Conservation (phyloP, 2,329 filamentous ascomycete genomes). For the Clonostachys rhizophaga region DNA sequence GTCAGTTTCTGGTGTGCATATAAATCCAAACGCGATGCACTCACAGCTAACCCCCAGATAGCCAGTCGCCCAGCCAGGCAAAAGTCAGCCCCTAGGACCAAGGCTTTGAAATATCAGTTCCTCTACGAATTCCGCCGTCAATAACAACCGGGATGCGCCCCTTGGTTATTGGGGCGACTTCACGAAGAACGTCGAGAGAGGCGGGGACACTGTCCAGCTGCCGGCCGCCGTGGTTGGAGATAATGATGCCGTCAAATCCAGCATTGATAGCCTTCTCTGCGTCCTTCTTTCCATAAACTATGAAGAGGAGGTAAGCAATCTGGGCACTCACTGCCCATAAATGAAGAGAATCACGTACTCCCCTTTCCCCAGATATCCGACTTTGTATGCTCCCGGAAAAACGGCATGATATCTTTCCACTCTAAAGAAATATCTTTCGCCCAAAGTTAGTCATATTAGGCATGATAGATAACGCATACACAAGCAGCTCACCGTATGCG, state of each 20-base stretch:
- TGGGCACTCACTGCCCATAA: constrained; percentile 15
- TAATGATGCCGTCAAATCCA: constrained; percentile 9
- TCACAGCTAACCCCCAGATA: constrained; percentile 4
- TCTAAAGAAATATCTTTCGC: constrained; percentile 24
- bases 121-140: constrained; percentile 3
- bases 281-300: constrained; percentile 8
- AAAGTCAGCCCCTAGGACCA: constrained; percentile 16
- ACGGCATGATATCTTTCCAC: constrained; percentile 44
- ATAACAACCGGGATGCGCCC: constrained; percentile 1
- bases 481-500: too few relatives aligned
- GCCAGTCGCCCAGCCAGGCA: constrained; percentile 25
- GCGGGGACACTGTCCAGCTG: constrained; percentile 8
- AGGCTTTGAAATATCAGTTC: constrained; percentile 16
- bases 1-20: too few relatives aligned
- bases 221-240: constrained; percentile 12
- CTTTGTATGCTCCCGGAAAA: constrained; percentile 37
- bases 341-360: constrained; percentile 17
- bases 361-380: constrained; percentile 32
- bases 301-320: too few relatives aligned
- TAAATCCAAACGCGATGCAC: not conserved
- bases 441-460: not conserved
- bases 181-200: constrained; percentile 8
- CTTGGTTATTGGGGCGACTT: not conserved
- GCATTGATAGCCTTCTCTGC: constrained; percentile 9
- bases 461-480: too few relatives aligned